Conservation (phyloP, 768 basidiomycete genomes). For the Lyophyllum decastes region DNA sequence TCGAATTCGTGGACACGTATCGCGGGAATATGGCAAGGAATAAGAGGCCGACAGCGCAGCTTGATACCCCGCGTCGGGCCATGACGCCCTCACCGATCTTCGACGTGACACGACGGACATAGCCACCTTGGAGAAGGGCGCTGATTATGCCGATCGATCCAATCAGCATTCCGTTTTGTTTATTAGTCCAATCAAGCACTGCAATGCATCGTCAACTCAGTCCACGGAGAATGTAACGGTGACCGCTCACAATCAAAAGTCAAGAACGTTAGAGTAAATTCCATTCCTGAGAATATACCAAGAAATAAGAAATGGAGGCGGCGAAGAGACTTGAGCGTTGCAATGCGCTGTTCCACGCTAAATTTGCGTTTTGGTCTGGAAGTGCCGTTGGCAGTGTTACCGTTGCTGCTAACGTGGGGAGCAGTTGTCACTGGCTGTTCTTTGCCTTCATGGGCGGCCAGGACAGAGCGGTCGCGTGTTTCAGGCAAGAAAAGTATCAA, state of each 20-base stretch:
- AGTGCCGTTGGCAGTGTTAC: slow-evolving; percentile 21
- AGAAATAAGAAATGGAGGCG: slow-evolving; percentile 84
- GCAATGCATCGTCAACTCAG: slow-evolving; percentile 4
- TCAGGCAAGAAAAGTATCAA: slow-evolving; percentile 80
- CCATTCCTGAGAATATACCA: slow-evolving; percentile 89
- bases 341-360: slow-evolving; percentile 51
- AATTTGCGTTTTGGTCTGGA: slow-evolving; percentile 27
- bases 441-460: slow-evolving; percentile 20
- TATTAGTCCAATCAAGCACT: slow-evolving; percentile 91
- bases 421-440: slow-evolving; percentile 19
- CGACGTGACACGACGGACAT: slow-evolving; percentile 81
- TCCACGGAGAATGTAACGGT: background rate
- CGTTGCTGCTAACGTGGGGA: slow-evolving; percentile 17
- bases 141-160: slow-evolving; percentile 89
- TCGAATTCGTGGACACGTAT: slow-evolving; percentile 41
- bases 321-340: slow-evolving; percentile 59
- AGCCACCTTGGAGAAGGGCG: slow-evolving; percentile 90
- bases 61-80: slow-evolving; percentile 77
- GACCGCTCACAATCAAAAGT: slow-evolving; percentile 79
- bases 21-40: slow-evolving; percentile 74
- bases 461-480: slow-evolving; percentile 58
- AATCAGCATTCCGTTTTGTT: slow-evolving; percentile 83
- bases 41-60: slow-evolving; percentile 70
- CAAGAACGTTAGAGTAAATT: slow-evolving; percentile 95
- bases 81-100: slow-evolving; percentile 80